Base-by-base conservation (phyloP, 768 basidiomycete genomes). In the Paxillus involutus region DNA sequence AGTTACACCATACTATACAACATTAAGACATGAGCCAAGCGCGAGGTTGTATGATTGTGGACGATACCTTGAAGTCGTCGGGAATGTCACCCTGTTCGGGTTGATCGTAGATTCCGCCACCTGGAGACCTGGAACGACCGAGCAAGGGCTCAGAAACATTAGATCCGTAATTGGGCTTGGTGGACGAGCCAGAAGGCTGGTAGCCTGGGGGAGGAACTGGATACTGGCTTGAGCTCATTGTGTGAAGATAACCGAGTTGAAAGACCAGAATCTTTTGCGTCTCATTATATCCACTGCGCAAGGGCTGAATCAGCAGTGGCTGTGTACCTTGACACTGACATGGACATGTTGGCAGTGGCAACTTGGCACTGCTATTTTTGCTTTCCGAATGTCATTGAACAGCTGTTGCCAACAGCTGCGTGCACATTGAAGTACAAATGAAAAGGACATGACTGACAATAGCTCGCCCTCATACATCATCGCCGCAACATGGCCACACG, bases 61-160 rank as follows among this genome's bases (percentile, higher is more conserved):
- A 2, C 63, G 73, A 21, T 55, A 91, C 91, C 82, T 95, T 93
- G 83, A 97, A 97, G 70, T 97, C 95, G 63, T 96, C 94, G 0
- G 91, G 92, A 44, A 94, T 64, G 59, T 94, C 92, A 44, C 81
- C 90, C 33, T 73, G 75, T 26, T 73, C 77, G 6, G 91, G 86
- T 60, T 94, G 90, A 72, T 94, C 82, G 59, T 80, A 89, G 59
- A 85, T 78, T n/a, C 74, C 85, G 29, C 78, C 77, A 16, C 69
- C 69, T 16, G 75, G 68, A 40, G 71, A 73, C 54, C 78, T 75
- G 50, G 81, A 76, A 24, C 65, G 63, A 40, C 76, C 77, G 24
- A 89, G 76, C 36, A 92, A 72, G 1, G 88, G 89, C 56, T 88
- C 79, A 2, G 66, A 63, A 7, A 67, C 63, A 6, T 73, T 74